Base-by-base conservation (phyloP, 176 grass and related monocot genomes). In the Poa annua region DNA sequence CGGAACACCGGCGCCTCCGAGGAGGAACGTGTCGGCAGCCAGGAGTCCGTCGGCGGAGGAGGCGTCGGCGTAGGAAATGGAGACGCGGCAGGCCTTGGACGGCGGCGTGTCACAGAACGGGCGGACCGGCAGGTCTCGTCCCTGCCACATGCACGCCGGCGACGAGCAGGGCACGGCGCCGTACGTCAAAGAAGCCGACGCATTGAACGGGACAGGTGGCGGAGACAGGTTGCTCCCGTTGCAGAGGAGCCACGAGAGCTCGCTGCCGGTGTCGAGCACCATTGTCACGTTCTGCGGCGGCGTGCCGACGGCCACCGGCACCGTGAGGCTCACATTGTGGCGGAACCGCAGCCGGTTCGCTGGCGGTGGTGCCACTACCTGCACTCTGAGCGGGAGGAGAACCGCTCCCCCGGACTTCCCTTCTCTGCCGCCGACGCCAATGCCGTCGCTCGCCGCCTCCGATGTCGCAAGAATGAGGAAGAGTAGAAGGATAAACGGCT, bases 251-350 rank as follows among this genome's bases (percentile, higher is more conserved):
- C 91, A 97, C n/a, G 89, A 94, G 56, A 97, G 85, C 88, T 97
- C 92, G 82, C 92, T 97, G 73, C 94, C 91, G 48, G 92, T 97
- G 87, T 97, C 94, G 39, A 97, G 88, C 49, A 94, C 94, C 94
- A 92, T 92, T 14, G 94, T 90, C 3, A 87, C 85, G 75, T 94
- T 91, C 85, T 94, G 92, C 78, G 89, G 92, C 48, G 92, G 92
- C 71, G 66, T 76, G 71, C 92, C 92, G 56, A 92, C 85, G 26
- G 87, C 60, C 60, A 92, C 71, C 52, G 80, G 51, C 69, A 94
- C 92, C 39, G 85, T 89, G 69, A 97, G 85, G 84, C 89, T 94
- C 26, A 94, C 85, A 41, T 94, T 88, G 80, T 86, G 85, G 42
- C 86, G 91, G 88, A 97, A 92, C 65, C 71, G 83, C 4, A 97